phyloP scores from a whole-genome alignment of 108 stramenopile genomes.

The Skeletonema marinoi region DNA sequence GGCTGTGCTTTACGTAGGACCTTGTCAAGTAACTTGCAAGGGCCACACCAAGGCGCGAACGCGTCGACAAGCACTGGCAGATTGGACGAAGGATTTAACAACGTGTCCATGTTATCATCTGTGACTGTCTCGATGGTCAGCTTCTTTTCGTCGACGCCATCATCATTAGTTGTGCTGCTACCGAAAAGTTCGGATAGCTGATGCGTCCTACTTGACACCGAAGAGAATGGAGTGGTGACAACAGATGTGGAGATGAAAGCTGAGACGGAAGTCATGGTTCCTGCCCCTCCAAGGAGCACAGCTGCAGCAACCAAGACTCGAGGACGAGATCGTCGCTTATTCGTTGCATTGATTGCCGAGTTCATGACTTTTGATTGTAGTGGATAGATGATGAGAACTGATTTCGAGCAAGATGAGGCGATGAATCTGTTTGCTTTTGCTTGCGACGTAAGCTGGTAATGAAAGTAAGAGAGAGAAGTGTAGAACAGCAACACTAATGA shows the following conservation, averaged over 20 bases:
- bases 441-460: no score
- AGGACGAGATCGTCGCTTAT: neutral
- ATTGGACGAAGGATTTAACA: slow-evolving; percentile 10
- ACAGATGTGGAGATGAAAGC: slow-evolving; percentile 4
- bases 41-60: slow-evolving; percentile 37
- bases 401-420: no score
- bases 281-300: neutral
- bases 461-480: no score
- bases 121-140: slow-evolving; percentile 1
- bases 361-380: neutral
- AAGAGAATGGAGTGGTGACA: neutral
- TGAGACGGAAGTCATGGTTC: neutral
- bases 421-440: no score
- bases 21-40: slow-evolving; percentile 47
- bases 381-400: neutral
- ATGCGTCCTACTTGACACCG: neutral
- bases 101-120: slow-evolving; percentile 3
- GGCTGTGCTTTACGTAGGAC: slow-evolving; percentile 39
- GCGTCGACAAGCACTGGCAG: slow-evolving; percentile 19
- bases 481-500: no score
- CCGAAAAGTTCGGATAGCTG: neutral
- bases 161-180: neutral
- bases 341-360: neutral
- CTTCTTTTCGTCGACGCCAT: neutral
- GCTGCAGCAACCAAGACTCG: neutral